phyloP scores from a whole-genome alignment of 805 yeast species.

The Spathaspora passalidarum region DNA sequence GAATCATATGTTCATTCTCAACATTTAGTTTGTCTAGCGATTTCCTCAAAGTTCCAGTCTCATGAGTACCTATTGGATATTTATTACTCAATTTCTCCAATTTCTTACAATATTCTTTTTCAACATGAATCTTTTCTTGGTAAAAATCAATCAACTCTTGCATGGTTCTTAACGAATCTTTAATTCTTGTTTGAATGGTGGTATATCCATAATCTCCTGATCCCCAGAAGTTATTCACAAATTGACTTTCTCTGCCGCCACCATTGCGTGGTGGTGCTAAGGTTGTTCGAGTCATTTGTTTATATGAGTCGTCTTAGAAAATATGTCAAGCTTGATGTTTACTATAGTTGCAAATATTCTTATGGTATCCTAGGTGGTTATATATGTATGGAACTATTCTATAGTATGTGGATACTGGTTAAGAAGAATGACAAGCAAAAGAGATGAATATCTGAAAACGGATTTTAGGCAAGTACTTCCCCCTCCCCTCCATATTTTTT shows the following conservation, averaged over 20 bases:
- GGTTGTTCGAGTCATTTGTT: not conserved
- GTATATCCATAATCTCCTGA: constrained; percentile 60
- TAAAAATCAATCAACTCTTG: constrained; percentile 34
- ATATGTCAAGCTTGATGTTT: no score
- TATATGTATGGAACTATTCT: no score
- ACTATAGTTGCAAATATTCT: no score
- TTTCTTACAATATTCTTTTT: constrained; percentile 66
- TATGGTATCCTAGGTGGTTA: no score
- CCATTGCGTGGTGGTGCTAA: not conserved
- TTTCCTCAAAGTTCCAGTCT: constrained; percentile 55
- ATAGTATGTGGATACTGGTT: no score
- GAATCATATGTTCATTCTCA: constrained; percentile 60
- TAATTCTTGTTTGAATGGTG: constrained; percentile 53
- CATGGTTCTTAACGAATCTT: constrained; percentile 55
- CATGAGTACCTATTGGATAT: constrained; percentile 49
- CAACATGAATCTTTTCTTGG: constrained; percentile 52
- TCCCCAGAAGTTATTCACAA: constrained; percentile 53
- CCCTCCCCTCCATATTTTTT: not conserved
- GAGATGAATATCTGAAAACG: no score
- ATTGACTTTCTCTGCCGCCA: constrained; percentile 3
- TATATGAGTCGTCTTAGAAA: no score
- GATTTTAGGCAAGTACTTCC: no score
- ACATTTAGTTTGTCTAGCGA: constrained; percentile 56
- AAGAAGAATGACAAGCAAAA: no score
- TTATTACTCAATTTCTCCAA: constrained; percentile 50